Percentiles rank a stretch among this genome's conserved stretches.
Conservation (phyloP, 2,329 filamentous ascomycete genomes). For the Graphilbum fragrans region DNA sequence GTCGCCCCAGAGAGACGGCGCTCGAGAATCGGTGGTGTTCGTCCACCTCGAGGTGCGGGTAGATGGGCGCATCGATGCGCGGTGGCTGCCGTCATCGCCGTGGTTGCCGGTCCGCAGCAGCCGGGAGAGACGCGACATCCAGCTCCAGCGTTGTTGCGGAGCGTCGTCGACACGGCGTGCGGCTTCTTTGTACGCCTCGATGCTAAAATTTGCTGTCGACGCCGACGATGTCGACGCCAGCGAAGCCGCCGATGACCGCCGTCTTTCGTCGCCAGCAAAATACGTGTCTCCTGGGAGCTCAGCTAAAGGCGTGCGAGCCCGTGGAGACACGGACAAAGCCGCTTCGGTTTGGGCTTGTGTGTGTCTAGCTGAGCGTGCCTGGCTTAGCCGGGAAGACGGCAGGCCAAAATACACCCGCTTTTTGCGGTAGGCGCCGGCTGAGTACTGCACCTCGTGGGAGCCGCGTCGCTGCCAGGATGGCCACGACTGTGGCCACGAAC, state of each 20-base stretch:
- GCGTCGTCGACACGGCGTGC: too few species aligned
- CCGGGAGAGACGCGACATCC: conserved; percentile 11
- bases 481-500: neutral
- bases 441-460: neutral
- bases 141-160: conserved; percentile 10
- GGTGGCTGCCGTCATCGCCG: neutral
- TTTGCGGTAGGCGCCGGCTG: neutral
- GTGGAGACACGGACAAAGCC: too few species aligned
- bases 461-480: neutral
- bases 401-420: neutral
- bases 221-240: neutral
- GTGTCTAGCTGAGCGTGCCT: neutral
- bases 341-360: too few species aligned
- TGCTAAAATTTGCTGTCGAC: neutral
- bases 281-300: too few species aligned
- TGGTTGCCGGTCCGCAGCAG: conserved; percentile 3
- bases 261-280: too few species aligned
- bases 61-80: too few species aligned
- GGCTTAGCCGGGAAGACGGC: neutral
- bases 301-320: too few species aligned
- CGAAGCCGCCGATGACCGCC: too few species aligned
- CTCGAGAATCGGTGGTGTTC: too few species aligned
- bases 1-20: too few species aligned
- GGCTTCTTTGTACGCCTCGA: too few species aligned
- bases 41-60: too few species aligned